Conservation (phyloP, 129 eudicot species). For the Lonicera japonica region DNA sequence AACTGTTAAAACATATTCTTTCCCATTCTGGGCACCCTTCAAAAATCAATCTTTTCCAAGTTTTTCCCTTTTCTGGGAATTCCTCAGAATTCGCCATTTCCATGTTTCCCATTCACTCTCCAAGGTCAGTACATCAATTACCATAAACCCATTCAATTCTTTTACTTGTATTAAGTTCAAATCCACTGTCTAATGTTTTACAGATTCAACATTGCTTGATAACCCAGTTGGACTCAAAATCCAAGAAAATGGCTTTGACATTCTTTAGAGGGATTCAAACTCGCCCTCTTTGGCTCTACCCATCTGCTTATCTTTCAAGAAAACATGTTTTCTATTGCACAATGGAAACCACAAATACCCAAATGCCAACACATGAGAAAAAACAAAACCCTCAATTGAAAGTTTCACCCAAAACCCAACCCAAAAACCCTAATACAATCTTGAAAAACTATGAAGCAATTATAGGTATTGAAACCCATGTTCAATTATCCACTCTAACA, state of each 20-base stretch:
- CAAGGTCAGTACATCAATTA: background rate
- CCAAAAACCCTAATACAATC: constrained; percentile 26
- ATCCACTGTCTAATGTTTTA: background rate
- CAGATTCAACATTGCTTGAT: constrained; percentile 18
- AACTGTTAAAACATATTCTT: no score
- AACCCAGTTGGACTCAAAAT: background rate
- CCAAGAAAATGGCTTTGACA: constrained; percentile 46
- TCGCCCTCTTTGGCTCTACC: constrained; percentile 44
- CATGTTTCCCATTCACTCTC: no score
- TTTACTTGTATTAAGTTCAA: background rate
- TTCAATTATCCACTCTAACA: constrained; percentile 73
- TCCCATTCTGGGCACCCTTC: no score
- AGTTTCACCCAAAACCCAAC: constrained; percentile 34
- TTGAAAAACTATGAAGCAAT: constrained; percentile 66
- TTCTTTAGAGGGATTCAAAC: constrained; percentile 58
- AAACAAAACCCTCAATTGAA: constrained; percentile 51
- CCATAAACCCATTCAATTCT: no score
- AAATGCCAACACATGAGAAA: constrained; percentile 32
- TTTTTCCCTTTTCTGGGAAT: no score
- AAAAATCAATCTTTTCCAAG: no score
- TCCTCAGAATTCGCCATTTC: no score
- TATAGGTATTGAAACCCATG: constrained; percentile 94
- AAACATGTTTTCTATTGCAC: constrained; percentile 46
- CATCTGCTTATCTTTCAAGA: constrained; percentile 41
- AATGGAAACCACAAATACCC: constrained; percentile 42